These are phyloP conservation scores for Venturia asperata DNA, from an alignment of 2,329 filamentous ascomycete genomes.

Conservation along the genomic window DNA sequence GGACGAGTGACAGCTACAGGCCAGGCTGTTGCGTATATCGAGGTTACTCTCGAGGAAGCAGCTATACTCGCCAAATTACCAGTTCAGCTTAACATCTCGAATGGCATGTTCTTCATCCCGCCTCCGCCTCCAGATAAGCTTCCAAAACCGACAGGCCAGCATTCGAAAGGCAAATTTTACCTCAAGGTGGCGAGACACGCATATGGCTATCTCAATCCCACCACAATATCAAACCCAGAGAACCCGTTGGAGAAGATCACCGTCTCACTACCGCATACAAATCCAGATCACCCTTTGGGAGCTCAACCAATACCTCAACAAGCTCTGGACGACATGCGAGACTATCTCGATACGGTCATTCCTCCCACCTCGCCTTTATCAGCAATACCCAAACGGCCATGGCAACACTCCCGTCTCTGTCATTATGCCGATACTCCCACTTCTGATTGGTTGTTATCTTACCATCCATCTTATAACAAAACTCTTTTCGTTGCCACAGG, in stretches of 20 bases:
- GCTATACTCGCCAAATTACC: slow-evolving; percentile 57
- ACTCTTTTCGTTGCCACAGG: slow-evolving; percentile 54
- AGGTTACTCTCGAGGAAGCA: slow-evolving; percentile 66
- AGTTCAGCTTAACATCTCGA: slow-evolving; percentile 63
- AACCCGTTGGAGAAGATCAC: slow-evolving; percentile 24
- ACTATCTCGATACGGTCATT: slow-evolving; percentile 25
- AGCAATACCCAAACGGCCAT: slow-evolving; percentile 35
- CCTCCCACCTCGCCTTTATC: slow-evolving; percentile 24
- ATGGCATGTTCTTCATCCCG: slow-evolving; percentile 68
- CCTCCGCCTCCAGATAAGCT: slow-evolving; percentile 37
- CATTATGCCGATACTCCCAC: slow-evolving; percentile 52
- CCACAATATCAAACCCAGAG: slow-evolving; percentile 42
- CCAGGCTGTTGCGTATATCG: slow-evolving; percentile 71
- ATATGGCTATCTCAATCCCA: slow-evolving; percentile 44
- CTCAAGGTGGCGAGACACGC: slow-evolving; percentile 46
- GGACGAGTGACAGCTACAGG: slow-evolving; percentile 74
- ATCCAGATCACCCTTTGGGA: slow-evolving; percentile 42
- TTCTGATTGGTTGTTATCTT: slow-evolving; percentile 49
- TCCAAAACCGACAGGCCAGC: slow-evolving; percentile 24
- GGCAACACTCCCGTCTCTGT: slow-evolving; percentile 44
- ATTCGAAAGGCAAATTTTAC: slow-evolving; percentile 16
- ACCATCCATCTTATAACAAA: slow-evolving; percentile 42
- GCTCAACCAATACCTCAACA: slow-evolving; percentile 29
- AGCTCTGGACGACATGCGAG: slow-evolving; percentile 28
- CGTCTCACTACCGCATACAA: slow-evolving; percentile 40